phyloP scores from a whole-genome alignment of 106 monocot genomes.

The Acorus calamus region DNA sequence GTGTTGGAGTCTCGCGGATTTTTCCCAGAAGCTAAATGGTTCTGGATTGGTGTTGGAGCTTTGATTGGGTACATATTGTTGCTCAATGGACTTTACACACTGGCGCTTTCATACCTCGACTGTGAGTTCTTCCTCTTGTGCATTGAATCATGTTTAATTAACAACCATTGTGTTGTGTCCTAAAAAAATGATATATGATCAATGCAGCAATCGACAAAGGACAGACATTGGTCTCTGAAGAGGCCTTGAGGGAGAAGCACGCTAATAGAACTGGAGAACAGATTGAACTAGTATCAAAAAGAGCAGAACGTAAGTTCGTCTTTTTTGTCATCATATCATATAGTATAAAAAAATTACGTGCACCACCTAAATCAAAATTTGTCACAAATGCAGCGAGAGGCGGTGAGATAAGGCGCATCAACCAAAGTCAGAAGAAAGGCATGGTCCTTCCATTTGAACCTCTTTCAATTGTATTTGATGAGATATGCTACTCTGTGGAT shows the following conservation, averaged over 20 bases:
- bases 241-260: constrained; percentile 38
- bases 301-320: no score
- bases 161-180: background rate
- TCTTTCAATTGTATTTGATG: constrained; percentile 57
- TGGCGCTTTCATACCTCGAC: constrained; percentile 10
- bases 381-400: constrained; percentile 1
- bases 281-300: constrained; percentile 15
- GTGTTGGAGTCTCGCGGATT: constrained; percentile 13
- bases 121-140: constrained; percentile 3
- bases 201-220: constrained; percentile 40
- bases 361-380: no score
- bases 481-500: constrained; percentile 67
- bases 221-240: constrained; percentile 40
- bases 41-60: constrained; percentile 14
- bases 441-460: constrained; percentile 77
- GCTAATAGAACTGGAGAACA: constrained; percentile 43
- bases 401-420: constrained; percentile 1
- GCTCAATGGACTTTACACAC: constrained; percentile 2
- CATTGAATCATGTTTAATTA: background rate
- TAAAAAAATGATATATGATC: constrained; percentile 1
- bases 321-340: no score
- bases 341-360: no score
- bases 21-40: constrained; percentile 7
- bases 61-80: constrained; percentile 12
- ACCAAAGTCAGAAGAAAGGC: constrained; percentile 26